These are phyloP conservation scores for Boletellus sp. DNA, from an alignment of 1,284 basidiomycete genomes.

Conservation along the genomic window DNA sequence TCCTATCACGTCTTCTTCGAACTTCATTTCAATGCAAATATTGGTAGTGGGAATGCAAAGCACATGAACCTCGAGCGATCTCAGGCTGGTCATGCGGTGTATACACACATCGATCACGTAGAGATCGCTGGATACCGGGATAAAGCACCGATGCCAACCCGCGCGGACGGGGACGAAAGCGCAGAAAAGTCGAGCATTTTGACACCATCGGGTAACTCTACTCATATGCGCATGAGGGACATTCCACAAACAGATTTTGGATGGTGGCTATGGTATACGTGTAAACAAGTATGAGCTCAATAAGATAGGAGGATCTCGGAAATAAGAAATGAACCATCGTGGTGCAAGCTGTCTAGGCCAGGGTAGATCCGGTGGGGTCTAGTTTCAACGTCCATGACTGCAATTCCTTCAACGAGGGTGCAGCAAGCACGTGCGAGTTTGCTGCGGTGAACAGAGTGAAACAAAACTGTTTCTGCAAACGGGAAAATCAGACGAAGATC, in stretches of 20 bases:
- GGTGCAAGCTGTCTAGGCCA: slow-evolving; percentile 33
- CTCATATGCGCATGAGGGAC: not conserved
- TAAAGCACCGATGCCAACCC: not conserved
- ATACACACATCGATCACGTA: too few species aligned
- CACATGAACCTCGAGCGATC: too few species aligned
- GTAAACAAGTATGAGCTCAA: slow-evolving; percentile 18
- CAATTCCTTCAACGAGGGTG: slow-evolving; percentile 75
- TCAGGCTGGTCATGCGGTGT: not conserved
- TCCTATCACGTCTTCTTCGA: slow-evolving; percentile 13
- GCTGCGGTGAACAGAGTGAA: slow-evolving; percentile 88
- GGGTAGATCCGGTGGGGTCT: slow-evolving; percentile 65
- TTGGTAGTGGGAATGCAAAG: not conserved
- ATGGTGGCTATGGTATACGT: slow-evolving; percentile 29
- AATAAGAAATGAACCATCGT: not conserved
- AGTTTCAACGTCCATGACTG: slow-evolving; percentile 79
- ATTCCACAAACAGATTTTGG: slow-evolving; percentile 17
- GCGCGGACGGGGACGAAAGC: too few species aligned
- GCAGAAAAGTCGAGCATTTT: slow-evolving; percentile 4
- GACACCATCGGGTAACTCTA: slow-evolving; percentile 3
- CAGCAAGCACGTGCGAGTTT: slow-evolving; percentile 86
- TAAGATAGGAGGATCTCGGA: slow-evolving; percentile 17
- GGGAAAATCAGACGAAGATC: slow-evolving; percentile 9
- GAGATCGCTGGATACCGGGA: not conserved
- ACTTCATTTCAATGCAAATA: slow-evolving; percentile 3
- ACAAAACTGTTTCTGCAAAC: slow-evolving; percentile 70